Percentiles rank a stretch among this genome's conserved stretches.
Conservation (phyloP, 805 yeast species). For the Ogataea paraovalis region DNA sequence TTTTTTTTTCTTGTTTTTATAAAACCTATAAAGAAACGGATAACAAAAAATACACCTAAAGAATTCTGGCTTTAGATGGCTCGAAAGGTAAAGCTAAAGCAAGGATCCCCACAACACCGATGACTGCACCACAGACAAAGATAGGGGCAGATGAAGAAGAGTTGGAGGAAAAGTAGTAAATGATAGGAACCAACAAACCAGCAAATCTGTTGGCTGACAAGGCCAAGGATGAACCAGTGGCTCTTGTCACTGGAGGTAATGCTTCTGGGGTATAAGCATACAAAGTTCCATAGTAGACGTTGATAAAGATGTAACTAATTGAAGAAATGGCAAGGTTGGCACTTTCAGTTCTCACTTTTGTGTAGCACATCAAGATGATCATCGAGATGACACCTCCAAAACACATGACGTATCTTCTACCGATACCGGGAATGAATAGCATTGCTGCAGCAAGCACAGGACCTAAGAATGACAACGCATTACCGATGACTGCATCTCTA, state of each 20-base stretch:
- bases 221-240: conserved; percentile 54
- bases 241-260: conserved; percentile 43
- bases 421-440: conserved; percentile 29
- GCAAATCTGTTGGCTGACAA: conserved; percentile 44
- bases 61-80: conserved; percentile 30
- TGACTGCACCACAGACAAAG: conserved; percentile 48
- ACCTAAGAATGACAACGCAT: conserved; percentile 38
- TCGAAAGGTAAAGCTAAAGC: conserved; percentile 41
- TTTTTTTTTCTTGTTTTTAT: too few relatives aligned
- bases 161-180: conserved; percentile 40
- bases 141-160: conserved; percentile 47
- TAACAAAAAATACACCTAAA: conserved; percentile 7
- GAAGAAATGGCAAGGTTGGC: conserved; percentile 44
- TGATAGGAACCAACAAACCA: conserved; percentile 50
- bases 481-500: conserved; percentile 41
- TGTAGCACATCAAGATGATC: conserved; percentile 51
- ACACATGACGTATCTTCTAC: conserved; percentile 49
- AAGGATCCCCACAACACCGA: conserved; percentile 40
- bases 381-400: conserved; percentile 47
- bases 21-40: too few relatives aligned
- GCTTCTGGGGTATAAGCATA: conserved; percentile 62
- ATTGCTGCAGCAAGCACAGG: conserved; percentile 43
- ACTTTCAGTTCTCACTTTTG: conserved; percentile 48
- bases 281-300: conserved; percentile 49
- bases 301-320: conserved; percentile 39